Conservation (phyloP, 2,329 filamentous ascomycete species). For the Alternaria triticimaculans region DNA sequence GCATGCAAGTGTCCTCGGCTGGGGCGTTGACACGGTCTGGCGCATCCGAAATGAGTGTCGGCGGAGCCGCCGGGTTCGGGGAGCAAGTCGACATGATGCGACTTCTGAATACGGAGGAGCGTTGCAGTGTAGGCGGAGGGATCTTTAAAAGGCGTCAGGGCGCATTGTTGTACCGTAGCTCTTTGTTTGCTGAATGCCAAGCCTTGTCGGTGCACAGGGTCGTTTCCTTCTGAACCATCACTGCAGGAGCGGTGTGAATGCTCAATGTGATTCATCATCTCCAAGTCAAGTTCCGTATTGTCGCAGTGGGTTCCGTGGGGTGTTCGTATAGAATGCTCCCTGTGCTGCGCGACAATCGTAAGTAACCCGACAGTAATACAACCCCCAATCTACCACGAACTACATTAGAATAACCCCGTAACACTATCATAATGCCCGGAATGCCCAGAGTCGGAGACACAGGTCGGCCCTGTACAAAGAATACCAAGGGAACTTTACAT, state of each 20-base stretch:
- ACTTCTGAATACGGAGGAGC: not conserved
- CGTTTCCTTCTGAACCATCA: not conserved
- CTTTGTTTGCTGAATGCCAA: not conserved
- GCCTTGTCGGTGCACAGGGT: not conserved
- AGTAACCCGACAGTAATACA: not conserved
- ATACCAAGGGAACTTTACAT: not conserved
- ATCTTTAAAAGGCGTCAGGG: not conserved
- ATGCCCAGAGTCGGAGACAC: too few species aligned
- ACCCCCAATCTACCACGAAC: not conserved
- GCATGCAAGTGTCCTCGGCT: not conserved
- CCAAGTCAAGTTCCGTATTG: too few species aligned
- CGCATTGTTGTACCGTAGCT: not conserved
- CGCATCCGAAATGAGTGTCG: not conserved
- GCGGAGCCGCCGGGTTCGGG: not conserved
- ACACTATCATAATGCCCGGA: too few species aligned
- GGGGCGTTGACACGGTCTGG: not conserved
- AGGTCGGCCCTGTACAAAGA: too few species aligned
- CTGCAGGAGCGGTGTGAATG: not conserved
- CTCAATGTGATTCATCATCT: not conserved
- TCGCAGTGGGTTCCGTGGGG: not conserved
- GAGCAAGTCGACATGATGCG: not conserved
- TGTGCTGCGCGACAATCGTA: rapidly evolving
- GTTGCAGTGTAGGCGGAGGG: not conserved
- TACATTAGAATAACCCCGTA: not conserved
- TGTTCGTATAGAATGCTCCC: not conserved